phyloP scores from a whole-genome alignment of 148 eudicot genomes.

The Silene uniflora region DNA sequence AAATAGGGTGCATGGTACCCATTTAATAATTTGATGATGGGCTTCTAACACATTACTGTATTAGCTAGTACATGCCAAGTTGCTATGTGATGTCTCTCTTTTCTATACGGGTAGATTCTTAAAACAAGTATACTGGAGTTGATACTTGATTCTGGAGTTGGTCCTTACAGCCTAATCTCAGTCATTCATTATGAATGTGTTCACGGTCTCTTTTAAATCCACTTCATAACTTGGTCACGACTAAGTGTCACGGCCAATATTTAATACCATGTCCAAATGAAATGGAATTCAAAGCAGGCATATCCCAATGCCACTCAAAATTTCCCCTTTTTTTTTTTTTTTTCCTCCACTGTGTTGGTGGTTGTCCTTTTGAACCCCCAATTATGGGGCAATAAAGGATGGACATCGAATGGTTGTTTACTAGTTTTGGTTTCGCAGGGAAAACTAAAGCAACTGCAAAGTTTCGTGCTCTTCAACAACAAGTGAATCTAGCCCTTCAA shows the following conservation, averaged over 20 bases:
- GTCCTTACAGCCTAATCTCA: not conserved
- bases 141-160: not conserved
- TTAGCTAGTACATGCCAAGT: not conserved
- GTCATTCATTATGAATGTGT: not conserved
- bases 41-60: not conserved
- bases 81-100: not conserved
- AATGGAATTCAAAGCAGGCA: conserved; percentile 2
- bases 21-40: not conserved
- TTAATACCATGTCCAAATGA: not conserved
- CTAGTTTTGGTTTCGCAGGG: conserved; percentile 44
- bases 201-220: not conserved
- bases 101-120: not conserved
- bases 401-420: not conserved
- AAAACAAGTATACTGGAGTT: not conserved
- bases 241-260: not conserved
- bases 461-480: conserved; percentile 79
- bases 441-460: conserved; percentile 77
- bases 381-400: not conserved
- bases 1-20: not conserved
- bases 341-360: not conserved
- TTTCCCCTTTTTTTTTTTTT: not conserved
- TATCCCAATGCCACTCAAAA: not conserved
- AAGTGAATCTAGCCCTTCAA: conserved; percentile 56
- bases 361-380: not conserved
- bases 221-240: not conserved